A percentile compares a stretch with the other conserved stretches of the same genome.
Conservation (phyloP, 1,284 basidiomycete genomes). For the Anthracocystis walkeri region DNA sequence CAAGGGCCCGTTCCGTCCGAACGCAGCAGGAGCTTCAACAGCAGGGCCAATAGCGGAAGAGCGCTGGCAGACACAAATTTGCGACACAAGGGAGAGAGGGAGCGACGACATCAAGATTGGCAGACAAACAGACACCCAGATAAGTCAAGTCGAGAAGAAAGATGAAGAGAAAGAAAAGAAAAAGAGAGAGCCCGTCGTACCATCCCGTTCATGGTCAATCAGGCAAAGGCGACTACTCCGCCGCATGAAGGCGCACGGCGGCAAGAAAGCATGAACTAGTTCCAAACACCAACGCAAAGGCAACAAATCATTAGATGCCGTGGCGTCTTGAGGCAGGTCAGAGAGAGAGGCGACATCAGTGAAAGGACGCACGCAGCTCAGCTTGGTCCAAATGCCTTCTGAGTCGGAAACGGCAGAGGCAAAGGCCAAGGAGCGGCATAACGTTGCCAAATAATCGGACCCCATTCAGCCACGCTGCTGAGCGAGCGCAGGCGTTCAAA, state of each 20-base stretch:
- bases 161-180: background rate
- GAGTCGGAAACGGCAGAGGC: background rate
- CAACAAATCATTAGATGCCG: too few species aligned
- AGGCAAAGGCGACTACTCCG: background rate
- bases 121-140: slow-evolving; percentile 1
- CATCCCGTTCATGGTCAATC: background rate
- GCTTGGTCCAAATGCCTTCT: background rate
- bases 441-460: background rate
- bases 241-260: slow-evolving; percentile 4
- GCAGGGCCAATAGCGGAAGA: background rate
- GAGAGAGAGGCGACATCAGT: background rate
- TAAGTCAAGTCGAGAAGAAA: too few species aligned
- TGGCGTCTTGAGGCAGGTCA: too few species aligned
- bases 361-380: background rate
- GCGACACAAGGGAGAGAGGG: background rate
- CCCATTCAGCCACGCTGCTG: background rate
- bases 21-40: background rate
- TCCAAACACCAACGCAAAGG: background rate
- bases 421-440: background rate
- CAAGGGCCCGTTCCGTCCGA: background rate
- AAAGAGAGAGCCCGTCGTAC: background rate
- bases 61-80: too few species aligned
- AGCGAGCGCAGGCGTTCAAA: slow-evolving; percentile 2
- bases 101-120: background rate
- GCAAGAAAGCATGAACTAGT: background rate